Conservation (phyloP, 805 yeast species). For the Ascoidea asiatica region DNA sequence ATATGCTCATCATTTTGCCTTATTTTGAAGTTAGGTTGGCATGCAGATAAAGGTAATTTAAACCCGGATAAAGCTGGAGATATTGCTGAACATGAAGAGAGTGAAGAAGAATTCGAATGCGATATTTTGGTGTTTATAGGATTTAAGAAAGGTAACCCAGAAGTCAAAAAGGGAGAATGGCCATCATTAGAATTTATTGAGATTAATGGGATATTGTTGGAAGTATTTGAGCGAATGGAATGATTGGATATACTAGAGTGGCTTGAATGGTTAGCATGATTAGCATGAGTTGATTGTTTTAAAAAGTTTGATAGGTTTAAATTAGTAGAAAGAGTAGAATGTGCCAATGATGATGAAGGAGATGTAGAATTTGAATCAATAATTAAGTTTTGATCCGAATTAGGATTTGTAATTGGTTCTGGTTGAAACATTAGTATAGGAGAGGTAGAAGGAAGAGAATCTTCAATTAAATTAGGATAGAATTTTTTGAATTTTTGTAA, state of each 20-base stretch:
- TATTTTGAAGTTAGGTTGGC: constrained; percentile 30
- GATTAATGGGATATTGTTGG: constrained; percentile 2
- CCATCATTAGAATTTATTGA: no score
- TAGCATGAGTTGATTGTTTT: no score
- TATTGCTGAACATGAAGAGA: constrained; percentile 5
- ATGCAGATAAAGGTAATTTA: constrained; percentile 31
- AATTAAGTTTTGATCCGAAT: no score
- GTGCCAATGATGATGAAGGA: constrained; percentile 14
- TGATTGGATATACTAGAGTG: no score
- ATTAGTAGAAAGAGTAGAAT: constrained; percentile 3
- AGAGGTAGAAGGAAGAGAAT: constrained; percentile 3
- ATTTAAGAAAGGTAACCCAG: background rate
- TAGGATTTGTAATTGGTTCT: constrained; percentile 1
- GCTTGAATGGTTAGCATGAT: no score
- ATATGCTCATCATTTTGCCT: constrained; percentile 38
- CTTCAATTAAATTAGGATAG: constrained; percentile 16
- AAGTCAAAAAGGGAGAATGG: background rate
- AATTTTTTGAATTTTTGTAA: constrained; percentile 22
- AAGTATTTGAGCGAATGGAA: constrained; percentile 2
- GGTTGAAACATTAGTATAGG: no score
- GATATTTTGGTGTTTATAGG: background rate
- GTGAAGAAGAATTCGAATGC: background rate
- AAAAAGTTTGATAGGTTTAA: no score
- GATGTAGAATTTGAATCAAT: no score
- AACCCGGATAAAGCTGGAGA: constrained; percentile 30